These are phyloP conservation scores for Naganishia kalamii DNA, from an alignment of 768 basidiomycete species.

Conservation along the genomic window DNA sequence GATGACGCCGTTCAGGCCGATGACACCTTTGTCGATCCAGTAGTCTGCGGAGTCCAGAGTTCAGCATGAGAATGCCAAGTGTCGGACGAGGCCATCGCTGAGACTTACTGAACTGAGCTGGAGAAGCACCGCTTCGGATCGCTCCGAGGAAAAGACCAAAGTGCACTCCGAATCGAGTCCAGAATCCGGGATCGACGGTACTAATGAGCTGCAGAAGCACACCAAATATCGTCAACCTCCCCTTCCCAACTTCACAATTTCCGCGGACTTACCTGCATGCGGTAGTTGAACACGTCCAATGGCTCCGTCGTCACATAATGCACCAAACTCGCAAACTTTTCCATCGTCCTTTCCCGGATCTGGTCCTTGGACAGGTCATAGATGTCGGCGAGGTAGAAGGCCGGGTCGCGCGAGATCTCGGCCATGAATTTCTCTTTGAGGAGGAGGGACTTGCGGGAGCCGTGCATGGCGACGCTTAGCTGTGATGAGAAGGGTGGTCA, in stretches of 20 bases:
- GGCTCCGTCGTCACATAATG: slow-evolving; percentile 49
- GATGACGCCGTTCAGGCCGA: slow-evolving; percentile 49
- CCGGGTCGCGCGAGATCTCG: slow-evolving; percentile 47
- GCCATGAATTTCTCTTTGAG: slow-evolving; percentile 47
- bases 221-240: background rate
- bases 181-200: slow-evolving; percentile 49
- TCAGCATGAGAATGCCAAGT: background rate
- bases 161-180: slow-evolving; percentile 48
- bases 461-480: slow-evolving; percentile 45
- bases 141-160: slow-evolving; percentile 49
- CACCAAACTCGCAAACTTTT: slow-evolving; percentile 48
- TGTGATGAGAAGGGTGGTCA: background rate
- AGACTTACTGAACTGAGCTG: slow-evolving; percentile 46
- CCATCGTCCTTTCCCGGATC: slow-evolving; percentile 48
- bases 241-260: background rate
- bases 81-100: background rate
- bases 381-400: slow-evolving; percentile 48
- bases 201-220: slow-evolving; percentile 31
- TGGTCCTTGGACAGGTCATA: slow-evolving; percentile 48
- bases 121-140: slow-evolving; percentile 47
- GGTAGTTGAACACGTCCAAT: slow-evolving; percentile 46
- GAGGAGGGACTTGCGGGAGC: slow-evolving; percentile 40
- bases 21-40: slow-evolving; percentile 49
- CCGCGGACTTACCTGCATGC: slow-evolving; percentile 46
- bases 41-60: slow-evolving; percentile 29